Conservation (phyloP, 495 filamentous ascomycete genomes). For the Penicillium egyptiacum region DNA sequence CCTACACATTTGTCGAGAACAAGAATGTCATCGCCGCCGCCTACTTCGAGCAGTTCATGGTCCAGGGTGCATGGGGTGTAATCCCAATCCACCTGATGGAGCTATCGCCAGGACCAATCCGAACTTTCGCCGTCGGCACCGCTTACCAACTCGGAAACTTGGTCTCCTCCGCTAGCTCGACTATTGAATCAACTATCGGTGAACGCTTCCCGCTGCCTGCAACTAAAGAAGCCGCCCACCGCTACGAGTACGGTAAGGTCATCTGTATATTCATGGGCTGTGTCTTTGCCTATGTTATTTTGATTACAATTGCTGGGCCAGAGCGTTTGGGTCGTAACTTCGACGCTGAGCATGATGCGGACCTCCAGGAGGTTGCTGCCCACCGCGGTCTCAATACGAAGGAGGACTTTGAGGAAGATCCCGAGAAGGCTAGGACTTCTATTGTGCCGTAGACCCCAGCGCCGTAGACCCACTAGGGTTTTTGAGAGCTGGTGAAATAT, state of each 20-base stretch:
- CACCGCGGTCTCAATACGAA: slow-evolving; percentile 9
- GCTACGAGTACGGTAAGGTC: slow-evolving; percentile 85
- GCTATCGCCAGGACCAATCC: slow-evolving; percentile 74
- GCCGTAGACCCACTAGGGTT: neutral
- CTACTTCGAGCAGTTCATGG: slow-evolving; percentile 92
- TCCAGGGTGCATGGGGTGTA: slow-evolving; percentile 83
- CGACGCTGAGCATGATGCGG: slow-evolving; percentile 64
- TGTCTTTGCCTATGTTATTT: slow-evolving; percentile 79
- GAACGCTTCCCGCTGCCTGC: slow-evolving; percentile 74
- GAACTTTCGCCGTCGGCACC: slow-evolving; percentile 82
- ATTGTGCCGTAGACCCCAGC: neutral
- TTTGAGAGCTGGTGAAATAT: neutral
- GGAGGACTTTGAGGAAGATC: slow-evolving; percentile 13
- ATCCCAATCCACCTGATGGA: slow-evolving; percentile 90
- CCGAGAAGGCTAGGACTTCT: slow-evolving; percentile 19
- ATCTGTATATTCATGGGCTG: slow-evolving; percentile 94
- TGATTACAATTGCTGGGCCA: slow-evolving; percentile 74
- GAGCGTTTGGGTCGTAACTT: slow-evolving; percentile 68
- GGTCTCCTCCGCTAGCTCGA: slow-evolving; percentile 73
- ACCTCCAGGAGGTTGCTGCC: slow-evolving; percentile 52
- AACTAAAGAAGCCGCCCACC: slow-evolving; percentile 38
- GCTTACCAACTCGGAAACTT: slow-evolving; percentile 86
- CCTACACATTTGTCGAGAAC: slow-evolving; percentile 69
- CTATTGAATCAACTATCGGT: slow-evolving; percentile 82
- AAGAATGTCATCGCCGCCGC: slow-evolving; percentile 70